phyloP scores from a whole-genome alignment of 495 filamentous ascomycete species.

The Neurospora sp. region DNA sequence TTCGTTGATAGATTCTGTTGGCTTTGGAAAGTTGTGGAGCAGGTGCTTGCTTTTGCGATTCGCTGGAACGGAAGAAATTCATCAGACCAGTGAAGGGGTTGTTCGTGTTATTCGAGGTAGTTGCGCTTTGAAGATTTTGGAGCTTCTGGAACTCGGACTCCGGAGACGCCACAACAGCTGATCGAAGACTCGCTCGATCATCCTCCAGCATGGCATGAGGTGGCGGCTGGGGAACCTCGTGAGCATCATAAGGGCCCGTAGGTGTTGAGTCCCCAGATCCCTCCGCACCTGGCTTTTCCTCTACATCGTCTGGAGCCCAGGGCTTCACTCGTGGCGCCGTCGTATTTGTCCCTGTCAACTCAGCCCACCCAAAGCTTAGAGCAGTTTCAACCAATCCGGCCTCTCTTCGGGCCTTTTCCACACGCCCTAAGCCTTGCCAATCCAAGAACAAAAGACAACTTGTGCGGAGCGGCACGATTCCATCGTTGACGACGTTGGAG shows the following conservation, averaged over 20 bases:
- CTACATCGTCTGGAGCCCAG: constrained; percentile 23
- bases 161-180: constrained; percentile 13
- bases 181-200: constrained; percentile 36
- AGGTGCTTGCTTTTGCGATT: constrained; percentile 24
- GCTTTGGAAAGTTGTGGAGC: constrained; percentile 36
- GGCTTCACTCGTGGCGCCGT: constrained; percentile 25
- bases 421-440: constrained; percentile 86
- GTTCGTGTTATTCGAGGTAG: constrained; percentile 22
- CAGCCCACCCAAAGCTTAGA: constrained; percentile 89
- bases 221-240: constrained; percentile 50
- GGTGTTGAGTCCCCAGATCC: constrained; percentile 18
- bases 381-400: constrained; percentile 87
- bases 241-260: constrained; percentile 14
- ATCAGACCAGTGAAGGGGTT: constrained; percentile 51
- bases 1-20: constrained; percentile 65
- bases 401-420: constrained; percentile 88
- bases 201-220: constrained; percentile 46
- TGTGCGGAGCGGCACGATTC: constrained; percentile 88
- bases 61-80: constrained; percentile 46
- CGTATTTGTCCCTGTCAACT: constrained; percentile 70
- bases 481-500: constrained; percentile 97
- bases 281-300: constrained; percentile 14
- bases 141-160: constrained; percentile 4
- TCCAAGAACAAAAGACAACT: constrained; percentile 96
- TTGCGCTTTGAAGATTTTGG: constrained; percentile 16